Conservation (phyloP, 345 rosid species). For the Ailanthus altissimus region DNA sequence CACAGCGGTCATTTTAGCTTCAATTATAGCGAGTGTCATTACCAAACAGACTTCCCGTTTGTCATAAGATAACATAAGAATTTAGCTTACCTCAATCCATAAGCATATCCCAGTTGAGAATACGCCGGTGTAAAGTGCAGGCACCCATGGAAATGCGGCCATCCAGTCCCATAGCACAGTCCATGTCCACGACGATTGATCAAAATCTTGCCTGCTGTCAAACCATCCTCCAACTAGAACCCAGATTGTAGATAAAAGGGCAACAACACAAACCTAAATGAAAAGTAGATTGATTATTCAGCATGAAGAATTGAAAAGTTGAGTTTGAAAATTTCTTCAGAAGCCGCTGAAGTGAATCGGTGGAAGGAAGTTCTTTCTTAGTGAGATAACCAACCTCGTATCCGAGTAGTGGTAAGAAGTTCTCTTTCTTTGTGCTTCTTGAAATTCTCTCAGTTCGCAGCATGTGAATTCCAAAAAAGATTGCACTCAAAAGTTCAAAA, state of each 20-base stretch:
- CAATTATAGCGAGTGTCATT: not conserved
- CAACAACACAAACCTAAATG: conserved; percentile 29
- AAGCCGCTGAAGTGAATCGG: conserved; percentile 1
- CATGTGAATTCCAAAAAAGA: conserved; percentile 33
- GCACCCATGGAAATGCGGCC: conserved; percentile 28
- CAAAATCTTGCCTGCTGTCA: conserved; percentile 11
- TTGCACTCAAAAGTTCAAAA: conserved; percentile 35
- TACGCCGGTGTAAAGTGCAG: conserved; percentile 30
- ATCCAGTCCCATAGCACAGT: conserved; percentile 23
- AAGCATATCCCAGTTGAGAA: conserved; percentile 32
- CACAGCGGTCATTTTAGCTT: not conserved
- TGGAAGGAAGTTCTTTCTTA: not conserved
- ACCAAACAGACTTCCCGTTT: not conserved
- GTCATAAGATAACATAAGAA: not conserved
- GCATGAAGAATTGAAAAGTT: not conserved
- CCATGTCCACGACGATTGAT: conserved; percentile 20
- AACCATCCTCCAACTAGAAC: conserved; percentile 24
- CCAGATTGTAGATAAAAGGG: conserved; percentile 30
- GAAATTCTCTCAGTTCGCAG: conserved; percentile 33
- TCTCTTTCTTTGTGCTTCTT: conserved; percentile 26
- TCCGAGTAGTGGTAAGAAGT: conserved; percentile 30
- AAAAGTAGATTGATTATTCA: not conserved
- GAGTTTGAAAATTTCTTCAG: not conserved
- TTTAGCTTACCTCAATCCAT: conserved; percentile 26
- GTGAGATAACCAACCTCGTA: conserved; percentile 20